A percentile compares a stretch with the other conserved stretches of the same genome.
Conservation (phyloP, 805 yeast species). For the Starmerella potacharoeniae region DNA sequence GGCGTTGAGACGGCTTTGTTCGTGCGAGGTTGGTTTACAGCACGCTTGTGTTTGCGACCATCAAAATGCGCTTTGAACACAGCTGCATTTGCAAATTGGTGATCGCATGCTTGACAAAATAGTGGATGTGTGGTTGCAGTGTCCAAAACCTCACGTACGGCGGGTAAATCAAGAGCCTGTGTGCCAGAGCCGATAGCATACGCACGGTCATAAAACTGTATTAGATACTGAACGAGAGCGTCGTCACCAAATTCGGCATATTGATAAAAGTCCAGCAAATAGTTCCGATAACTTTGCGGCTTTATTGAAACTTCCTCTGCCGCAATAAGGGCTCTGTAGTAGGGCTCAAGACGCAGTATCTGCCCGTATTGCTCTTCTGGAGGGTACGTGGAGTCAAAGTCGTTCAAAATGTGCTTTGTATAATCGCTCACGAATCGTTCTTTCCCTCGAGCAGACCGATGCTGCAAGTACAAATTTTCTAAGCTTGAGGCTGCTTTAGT, state of each 20-base stretch:
- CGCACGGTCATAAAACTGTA: conserved; percentile 36
- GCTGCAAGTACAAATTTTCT: background rate
- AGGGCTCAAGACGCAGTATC: conserved; percentile 38
- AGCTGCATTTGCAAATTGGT: conserved; percentile 47
- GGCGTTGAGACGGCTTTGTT: conserved; percentile 10
- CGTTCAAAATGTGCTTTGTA: conserved; percentile 35
- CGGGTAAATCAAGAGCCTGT: conserved; percentile 4
- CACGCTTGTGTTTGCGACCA: conserved; percentile 67
- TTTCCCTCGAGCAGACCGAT: conserved; percentile 8
- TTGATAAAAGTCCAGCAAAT: conserved; percentile 33
- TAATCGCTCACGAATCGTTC: conserved; percentile 38
- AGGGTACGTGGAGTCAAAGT: conserved; percentile 41
- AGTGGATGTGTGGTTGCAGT: conserved; percentile 21
- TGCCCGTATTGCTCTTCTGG: conserved; percentile 39
- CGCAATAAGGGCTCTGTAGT: conserved; percentile 2
- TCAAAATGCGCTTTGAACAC: conserved; percentile 57
- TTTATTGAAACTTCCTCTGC: background rate
- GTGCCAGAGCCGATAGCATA: conserved; percentile 36
- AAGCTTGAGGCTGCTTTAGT: background rate
- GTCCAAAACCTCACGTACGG: background rate
- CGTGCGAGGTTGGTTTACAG: conserved; percentile 16
- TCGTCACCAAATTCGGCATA: conserved; percentile 30
- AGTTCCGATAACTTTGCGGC: conserved; percentile 36
- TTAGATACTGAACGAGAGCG: conserved; percentile 41
- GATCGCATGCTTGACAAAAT: conserved; percentile 56